phyloP scores from a whole-genome alignment of 139 green algal genomes.

The Edaphochlamys debaryana region DNA sequence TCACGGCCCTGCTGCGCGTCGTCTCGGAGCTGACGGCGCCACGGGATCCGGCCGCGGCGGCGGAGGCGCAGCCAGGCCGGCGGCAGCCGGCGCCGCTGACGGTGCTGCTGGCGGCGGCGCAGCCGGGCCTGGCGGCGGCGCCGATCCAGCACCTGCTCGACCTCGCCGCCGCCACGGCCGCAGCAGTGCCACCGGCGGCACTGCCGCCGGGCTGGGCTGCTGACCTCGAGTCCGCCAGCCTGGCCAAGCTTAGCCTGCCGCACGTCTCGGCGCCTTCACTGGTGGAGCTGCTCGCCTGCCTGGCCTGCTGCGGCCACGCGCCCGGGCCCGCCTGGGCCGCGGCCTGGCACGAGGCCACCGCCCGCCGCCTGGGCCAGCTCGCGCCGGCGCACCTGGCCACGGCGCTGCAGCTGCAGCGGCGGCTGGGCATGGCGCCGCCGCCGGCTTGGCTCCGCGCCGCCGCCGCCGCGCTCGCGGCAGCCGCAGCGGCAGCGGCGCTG shows the following conservation, averaged over 20 bases:
- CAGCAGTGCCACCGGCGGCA: neutral
- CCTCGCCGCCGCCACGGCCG: neutral
- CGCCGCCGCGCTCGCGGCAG: slow-evolving; percentile 3
- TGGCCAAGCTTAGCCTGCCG: neutral
- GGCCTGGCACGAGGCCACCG: slow-evolving; percentile 24
- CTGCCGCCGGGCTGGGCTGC: neutral
- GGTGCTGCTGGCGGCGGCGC: neutral
- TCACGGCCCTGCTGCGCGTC: slow-evolving; percentile 2
- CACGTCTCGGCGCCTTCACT: neutral
- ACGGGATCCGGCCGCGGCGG: neutral
- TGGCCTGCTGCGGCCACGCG: neutral
- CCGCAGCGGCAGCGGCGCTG: neutral
- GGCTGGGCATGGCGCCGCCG: slow-evolving; percentile 20
- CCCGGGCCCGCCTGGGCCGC: slow-evolving; percentile 25
- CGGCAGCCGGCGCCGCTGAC: neutral
- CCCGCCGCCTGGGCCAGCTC: slow-evolving; percentile 26
- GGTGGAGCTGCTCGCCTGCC: slow-evolving; percentile 26
- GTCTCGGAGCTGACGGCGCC: neutral
- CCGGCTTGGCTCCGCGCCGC: slow-evolving; percentile 14
- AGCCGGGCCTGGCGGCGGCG: neutral
- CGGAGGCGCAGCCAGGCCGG: neutral
- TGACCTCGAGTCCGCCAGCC: neutral
- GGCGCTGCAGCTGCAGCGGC: slow-evolving; percentile 22
- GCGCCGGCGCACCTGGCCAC: slow-evolving; percentile 11
- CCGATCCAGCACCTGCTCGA: slow-evolving; percentile 20